Evolutionary conservation across 768 basidiomycete species (phyloP), one percentile per base, ranked within the genome.

Genomic region (Termitomyces eurrhizus): DNA sequence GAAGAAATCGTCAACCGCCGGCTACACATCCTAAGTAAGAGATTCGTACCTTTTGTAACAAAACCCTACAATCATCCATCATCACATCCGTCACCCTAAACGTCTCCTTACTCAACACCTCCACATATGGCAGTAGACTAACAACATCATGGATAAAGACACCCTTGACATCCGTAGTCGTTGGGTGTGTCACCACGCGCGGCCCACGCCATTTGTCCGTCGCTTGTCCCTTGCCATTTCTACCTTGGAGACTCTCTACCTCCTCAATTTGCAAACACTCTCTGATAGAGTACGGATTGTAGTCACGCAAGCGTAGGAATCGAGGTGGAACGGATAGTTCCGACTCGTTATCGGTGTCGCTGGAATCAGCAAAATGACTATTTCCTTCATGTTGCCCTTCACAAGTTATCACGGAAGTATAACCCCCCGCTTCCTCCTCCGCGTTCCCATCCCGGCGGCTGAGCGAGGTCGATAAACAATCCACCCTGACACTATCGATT

Each of bases 71-170:
- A 63, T 82, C 81, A 67, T 83, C 83, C 77, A 83, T 80, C 82
- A 83, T 83, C 54, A 81, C 82, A 68, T 83, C 81, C 53, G 80
- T 82, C 46, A 82, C 78, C 63, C 79, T 75, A 61, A 78, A 81
- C 21, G 67, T 71, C 56, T 82, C 77, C 65, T 78, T 68, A 64
- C 80, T 83, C 35, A 81, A 69, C 24, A 80, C 73, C 69, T 84
- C 82, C 49, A 77, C 77, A 64, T 83, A 83, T 9, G 83, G 80
- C 62, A 85, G 68, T 55, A 69, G 75, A 63, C 78, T 80, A 50
- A 76, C 73, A 58, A 83, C 77, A 63, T 82, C 79, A 51, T 79
- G 65, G 59, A 67, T 69, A 64, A 83, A 84, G 35, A 82, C 80
- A 0, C 77, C 78, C 12, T 74, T 73, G n/a, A 73, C 76, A 24